Evolutionary conservation across 2,329 filamentous ascomycete species (phyloP), one percentile per base, ranked within the genome.

Genomic region (Colletotrichum sp.): DNA sequence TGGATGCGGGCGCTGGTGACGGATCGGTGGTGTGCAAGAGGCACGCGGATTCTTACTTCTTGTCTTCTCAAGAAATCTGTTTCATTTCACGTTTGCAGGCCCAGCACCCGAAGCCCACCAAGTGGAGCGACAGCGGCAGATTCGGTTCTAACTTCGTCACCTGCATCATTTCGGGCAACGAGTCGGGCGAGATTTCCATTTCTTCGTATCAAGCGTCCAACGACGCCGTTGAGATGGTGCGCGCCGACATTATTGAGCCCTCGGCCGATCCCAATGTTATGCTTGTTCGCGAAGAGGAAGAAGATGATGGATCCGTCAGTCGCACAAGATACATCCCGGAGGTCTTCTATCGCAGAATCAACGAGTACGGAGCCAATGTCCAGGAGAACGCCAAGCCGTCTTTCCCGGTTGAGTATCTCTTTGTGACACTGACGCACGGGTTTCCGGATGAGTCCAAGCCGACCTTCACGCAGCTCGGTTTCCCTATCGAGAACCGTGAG

Each of bases 101-200:
- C 9, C 93, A 95, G 81, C 92, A 98, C 80, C 96, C 96, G 1
- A 96, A 98, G 80, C 89, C 95, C 21, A 97, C 95, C 10, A 99
- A 98, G 84, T 99, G 97, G 96, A 98, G 96, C 83, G 96, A 98
- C 81, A 98, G 95, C 4, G 97, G 96, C 62, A 91, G 91, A 71
- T 99, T 98, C 82, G 97, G 97, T 21, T 99, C 96, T 65, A 97
- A 98, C 82, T 99, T 99, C 83, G 96, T 99, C 64, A 99, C 97
- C 1, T 99, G 97, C 84, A 93, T 99, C 59, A 90, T 99, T 76
- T 96, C 95, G n/a, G 96, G 96, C 63, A 96, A 99, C 80, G 95
- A 97, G 78, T 89, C 95, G 65, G 95, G 96, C 71, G 93, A 96
- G 78, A 99, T 99, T 79, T 91, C 93, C 21, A 95, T 99, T 77